Evolutionary conservation across 163 green algal genomes (phyloP), one percentile per base, ranked within the genome.

Genomic region (Volvox carteri): DNA sequence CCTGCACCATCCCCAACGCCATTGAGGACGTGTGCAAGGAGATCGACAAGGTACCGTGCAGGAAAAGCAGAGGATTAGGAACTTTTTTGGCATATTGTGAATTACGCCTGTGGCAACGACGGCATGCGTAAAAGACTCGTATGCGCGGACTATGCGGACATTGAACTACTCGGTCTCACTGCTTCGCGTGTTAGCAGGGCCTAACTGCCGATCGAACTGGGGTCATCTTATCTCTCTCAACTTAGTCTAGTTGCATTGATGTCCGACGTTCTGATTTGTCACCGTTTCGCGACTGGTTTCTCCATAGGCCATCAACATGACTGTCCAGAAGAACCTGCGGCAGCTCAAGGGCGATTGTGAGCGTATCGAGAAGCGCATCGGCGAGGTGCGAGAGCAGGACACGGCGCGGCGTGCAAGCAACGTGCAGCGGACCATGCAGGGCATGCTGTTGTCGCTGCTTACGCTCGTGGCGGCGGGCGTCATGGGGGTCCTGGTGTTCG

Each of bases 41-140:
- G 52, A 95, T 97, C 9, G 93, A 96, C 92, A 96, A 95, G 92
- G 94, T 94, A 75, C 1, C 8, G n/a, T n/a, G n/a, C n/a, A n/a
- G n/a, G n/a, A n/a, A n/a, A n/a, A n/a, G n/a, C n/a, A n/a, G n/a
- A n/a, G n/a, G n/a, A n/a, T n/a, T n/a, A n/a, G n/a, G n/a, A n/a
- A n/a, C n/a, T n/a, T n/a, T n/a, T n/a, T n/a, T n/a, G n/a, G n/a
- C n/a, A n/a, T n/a, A n/a, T n/a, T n/a, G n/a, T n/a, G n/a, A n/a
- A n/a, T n/a, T n/a, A n/a, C n/a, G n/a, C n/a, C n/a, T n/a, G n/a
- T n/a, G n/a, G n/a, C n/a, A n/a, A n/a, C n/a, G n/a, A n/a, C n/a
- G n/a, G n/a, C n/a, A n/a, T n/a, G n/a, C n/a, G n/a, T n/a, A n/a
- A n/a, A n/a, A n/a, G n/a, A n/a, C n/a, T n/a, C n/a, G n/a, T n/a